Conservation (phyloP, 2,329 filamentous ascomycete genomes). For the Penicillium glabrum region DNA sequence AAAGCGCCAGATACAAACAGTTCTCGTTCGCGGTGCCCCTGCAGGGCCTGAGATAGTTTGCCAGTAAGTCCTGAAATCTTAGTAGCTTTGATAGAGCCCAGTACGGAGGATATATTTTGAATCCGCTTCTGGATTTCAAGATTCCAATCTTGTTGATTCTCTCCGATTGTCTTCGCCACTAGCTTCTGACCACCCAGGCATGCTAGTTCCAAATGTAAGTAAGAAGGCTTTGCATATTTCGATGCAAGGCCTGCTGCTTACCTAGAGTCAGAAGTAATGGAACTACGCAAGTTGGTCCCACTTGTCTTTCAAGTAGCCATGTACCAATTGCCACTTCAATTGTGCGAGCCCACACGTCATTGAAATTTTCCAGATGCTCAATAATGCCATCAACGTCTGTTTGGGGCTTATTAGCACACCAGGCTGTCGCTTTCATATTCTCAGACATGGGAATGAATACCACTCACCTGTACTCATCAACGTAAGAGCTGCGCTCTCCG, state of each 20-base stretch:
- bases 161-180: not conserved
- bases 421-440: not conserved
- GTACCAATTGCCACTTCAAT: not conserved
- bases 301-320: not conserved
- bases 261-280: not conserved
- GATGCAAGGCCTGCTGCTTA: not conserved
- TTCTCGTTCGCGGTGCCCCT: not conserved
- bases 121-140: not conserved
- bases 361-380: not conserved
- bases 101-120: not conserved
- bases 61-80: not conserved
- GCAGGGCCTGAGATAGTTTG: not conserved
- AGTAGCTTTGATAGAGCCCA: not conserved
- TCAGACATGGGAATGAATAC: not conserved
- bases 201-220: not conserved
- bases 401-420: not conserved
- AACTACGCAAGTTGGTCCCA: not conserved
- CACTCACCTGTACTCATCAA: not conserved
- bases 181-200: not conserved
- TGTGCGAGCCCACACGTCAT: not conserved
- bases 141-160: not conserved
- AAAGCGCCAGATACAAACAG: not conserved
- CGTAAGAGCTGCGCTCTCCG: not conserved
- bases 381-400: not conserved
- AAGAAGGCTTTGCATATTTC: not conserved